Percentiles rank a stretch among this genome's conserved stretches.
phyloP scores from a whole-genome alignment of 2,329 filamentous ascomycete genomes.

The Bipolaris oryzae region DNA sequence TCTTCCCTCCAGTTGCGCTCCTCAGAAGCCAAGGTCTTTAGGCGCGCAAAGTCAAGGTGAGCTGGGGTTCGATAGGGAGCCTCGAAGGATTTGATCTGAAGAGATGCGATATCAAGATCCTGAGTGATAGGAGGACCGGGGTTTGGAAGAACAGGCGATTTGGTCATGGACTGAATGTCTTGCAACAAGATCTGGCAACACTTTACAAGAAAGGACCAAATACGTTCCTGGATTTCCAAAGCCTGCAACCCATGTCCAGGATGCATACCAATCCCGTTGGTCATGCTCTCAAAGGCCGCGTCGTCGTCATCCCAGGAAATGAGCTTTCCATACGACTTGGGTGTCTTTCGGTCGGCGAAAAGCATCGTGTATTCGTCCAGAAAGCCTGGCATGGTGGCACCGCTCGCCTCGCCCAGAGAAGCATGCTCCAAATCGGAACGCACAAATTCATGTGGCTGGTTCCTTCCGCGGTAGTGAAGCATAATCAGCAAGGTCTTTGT shows the following conservation, averaged over 20 bases:
- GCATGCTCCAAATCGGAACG: slow-evolving; percentile 50
- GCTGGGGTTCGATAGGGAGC: slow-evolving; percentile 60
- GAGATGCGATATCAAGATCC: slow-evolving; percentile 21
- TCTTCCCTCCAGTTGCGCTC: slow-evolving; percentile 15
- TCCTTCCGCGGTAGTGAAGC: slow-evolving; percentile 58
- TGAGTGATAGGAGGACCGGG: slow-evolving; percentile 11
- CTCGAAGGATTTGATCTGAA: slow-evolving; percentile 49
- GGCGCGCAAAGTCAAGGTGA: slow-evolving; percentile 53
- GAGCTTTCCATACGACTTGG: slow-evolving; percentile 47
- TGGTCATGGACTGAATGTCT: slow-evolving; percentile 43
- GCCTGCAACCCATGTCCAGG: slow-evolving; percentile 58
- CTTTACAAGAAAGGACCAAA: slow-evolving; percentile 57
- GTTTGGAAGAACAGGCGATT: slow-evolving; percentile 2
- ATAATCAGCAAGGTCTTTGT: slow-evolving; percentile 54
- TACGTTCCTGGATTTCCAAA: slow-evolving; percentile 58
- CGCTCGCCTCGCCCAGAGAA: not conserved
- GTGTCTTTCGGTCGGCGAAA: slow-evolving; percentile 34
- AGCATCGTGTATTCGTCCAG: slow-evolving; percentile 43
- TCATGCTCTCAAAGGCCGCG: slow-evolving; percentile 50
- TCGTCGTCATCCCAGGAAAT: slow-evolving; percentile 44
- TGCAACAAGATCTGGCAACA: slow-evolving; percentile 57
- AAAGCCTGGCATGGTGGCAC: slow-evolving; percentile 13
- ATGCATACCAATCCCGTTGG: slow-evolving; percentile 45
- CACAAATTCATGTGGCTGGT: slow-evolving; percentile 57
- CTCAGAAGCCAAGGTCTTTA: slow-evolving; percentile 39